A percentile compares a stretch with the other conserved stretches of the same genome.
phyloP scores from a whole-genome alignment of 495 filamentous ascomycete species.

The Eremomyces bilateralis region DNA sequence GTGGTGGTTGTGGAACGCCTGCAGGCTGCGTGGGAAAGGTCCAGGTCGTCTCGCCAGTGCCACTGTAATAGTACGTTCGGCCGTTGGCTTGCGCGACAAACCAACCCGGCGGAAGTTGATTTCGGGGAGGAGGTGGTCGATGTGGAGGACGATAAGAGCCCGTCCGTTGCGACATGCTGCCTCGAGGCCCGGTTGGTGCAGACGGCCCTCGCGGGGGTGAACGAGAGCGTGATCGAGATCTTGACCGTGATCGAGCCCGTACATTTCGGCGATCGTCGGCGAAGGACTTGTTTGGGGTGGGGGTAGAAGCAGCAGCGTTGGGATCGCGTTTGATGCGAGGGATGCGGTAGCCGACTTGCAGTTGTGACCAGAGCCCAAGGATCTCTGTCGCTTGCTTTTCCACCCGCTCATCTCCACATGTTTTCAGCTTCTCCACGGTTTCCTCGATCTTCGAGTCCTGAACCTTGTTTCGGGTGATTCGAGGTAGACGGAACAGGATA shows the following conservation, averaged over 20 bases:
- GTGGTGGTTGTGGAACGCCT: slow-evolving; percentile 27
- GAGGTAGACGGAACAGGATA: slow-evolving; percentile 72
- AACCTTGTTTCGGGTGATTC: slow-evolving; percentile 92
- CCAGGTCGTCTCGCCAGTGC: slow-evolving; percentile 59
- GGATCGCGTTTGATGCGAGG: slow-evolving; percentile 53
- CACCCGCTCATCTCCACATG: slow-evolving; percentile 52
- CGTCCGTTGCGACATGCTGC: slow-evolving; percentile 39
- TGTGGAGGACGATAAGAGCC: slow-evolving; percentile 29
- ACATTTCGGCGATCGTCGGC: slow-evolving; percentile 39
- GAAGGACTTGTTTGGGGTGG: too few species aligned
- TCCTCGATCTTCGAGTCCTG: slow-evolving; percentile 87
- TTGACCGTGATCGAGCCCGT: slow-evolving; percentile 29
- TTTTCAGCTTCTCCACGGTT: slow-evolving; percentile 47
- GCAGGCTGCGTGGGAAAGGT: slow-evolving; percentile 46
- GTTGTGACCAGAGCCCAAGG: slow-evolving; percentile 66
- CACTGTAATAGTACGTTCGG: slow-evolving; percentile 59
- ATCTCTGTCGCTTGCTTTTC: slow-evolving; percentile 45
- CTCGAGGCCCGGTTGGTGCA: slow-evolving; percentile 44
- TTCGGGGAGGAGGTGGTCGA: slow-evolving; percentile 27
- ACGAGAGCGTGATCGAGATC: slow-evolving; percentile 29
- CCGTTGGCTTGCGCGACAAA: slow-evolving; percentile 41
- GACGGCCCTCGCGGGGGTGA: slow-evolving; percentile 31
- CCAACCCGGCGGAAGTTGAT: slow-evolving; percentile 58
- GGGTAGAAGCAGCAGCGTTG: slow-evolving; percentile 34
- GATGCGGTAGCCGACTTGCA: slow-evolving; percentile 88